Base-by-base conservation (phyloP, 129 eudicot genomes). In the Deinandra increscens region DNA sequence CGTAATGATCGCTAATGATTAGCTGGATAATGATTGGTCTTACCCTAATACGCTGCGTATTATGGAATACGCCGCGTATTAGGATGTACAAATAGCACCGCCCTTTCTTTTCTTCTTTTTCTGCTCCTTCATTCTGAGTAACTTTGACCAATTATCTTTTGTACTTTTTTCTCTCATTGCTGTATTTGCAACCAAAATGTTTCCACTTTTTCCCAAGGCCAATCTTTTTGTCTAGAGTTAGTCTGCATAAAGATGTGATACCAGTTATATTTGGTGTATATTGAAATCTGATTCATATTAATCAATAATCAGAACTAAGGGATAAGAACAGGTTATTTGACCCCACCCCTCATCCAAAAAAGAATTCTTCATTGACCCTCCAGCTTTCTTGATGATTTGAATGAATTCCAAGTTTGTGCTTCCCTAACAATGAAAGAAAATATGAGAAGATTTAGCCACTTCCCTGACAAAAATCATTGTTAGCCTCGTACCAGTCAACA, bases 121-220 rank as follows among this genome's bases (percentile, higher is more conserved):
- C 98, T 18, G 98, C 96, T 29, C 69, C 81, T 78, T 92, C 98
- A 41, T 88, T 88, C 75, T 92, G 96, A 62, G 98, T 96, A 69
- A 92, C 98, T 74, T 83, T 88, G 11, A 96, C 75, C 98, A 92
- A 31, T 92, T 88, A 46, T 88, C 86, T 60, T 92, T 92, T 60
- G 88, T 96, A 81, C 88, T 88, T 73, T 92, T 95, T 6, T 96
- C 88, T 46, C 88, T 96, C 98, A 92, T 92, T 55, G 98, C 95
- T 36, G 98, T 92, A 53, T 92, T 92, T 43, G 98, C 91, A 39
- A 92, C 89, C 79, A 92, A 81, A 41, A 92, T 92, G 34, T 88
- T 92, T 6, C 96, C 98, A 81, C 88, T 88, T 78, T 92, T 96
- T 95, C 43, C 98, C 98, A 42, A 91, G 77, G 51, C 96, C 98